phyloP scores from a whole-genome alignment of 148 eudicot species.

The Gaultheria prostrata region DNA sequence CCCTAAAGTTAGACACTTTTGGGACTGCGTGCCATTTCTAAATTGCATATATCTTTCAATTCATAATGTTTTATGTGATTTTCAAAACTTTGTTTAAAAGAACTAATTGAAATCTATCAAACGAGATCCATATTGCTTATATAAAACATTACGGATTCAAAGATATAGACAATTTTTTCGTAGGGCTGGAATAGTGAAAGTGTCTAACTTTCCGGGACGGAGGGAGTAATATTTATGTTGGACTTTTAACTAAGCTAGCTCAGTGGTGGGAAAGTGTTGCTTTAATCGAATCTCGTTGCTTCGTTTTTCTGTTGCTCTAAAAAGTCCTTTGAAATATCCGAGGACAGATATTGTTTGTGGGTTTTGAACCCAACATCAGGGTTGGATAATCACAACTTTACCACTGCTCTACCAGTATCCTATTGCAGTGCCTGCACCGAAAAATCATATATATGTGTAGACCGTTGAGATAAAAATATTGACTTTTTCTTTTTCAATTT shows the following conservation, averaged over 20 bases:
- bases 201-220: no score
- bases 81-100: no score
- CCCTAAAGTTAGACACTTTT: no score
- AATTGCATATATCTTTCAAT: no score
- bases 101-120: no score
- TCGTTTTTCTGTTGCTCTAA: neutral
- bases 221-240: neutral
- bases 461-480: neutral
- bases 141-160: no score
- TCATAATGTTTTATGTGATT: no score
- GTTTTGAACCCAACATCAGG: neutral
- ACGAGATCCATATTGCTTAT: no score
- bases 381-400: neutral
- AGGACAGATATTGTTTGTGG: neutral
- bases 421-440: neutral
- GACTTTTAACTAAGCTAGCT: neutral
- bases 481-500: neutral
- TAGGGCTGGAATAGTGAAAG: no score
- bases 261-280: neutral
- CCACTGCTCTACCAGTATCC: neutral
- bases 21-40: no score
- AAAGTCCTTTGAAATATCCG: neutral
- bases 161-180: no score
- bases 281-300: neutral
- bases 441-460: neutral